Base-by-base conservation (phyloP, 2,329 filamentous ascomycete genomes). In the Sporothrix humicola region DNA sequence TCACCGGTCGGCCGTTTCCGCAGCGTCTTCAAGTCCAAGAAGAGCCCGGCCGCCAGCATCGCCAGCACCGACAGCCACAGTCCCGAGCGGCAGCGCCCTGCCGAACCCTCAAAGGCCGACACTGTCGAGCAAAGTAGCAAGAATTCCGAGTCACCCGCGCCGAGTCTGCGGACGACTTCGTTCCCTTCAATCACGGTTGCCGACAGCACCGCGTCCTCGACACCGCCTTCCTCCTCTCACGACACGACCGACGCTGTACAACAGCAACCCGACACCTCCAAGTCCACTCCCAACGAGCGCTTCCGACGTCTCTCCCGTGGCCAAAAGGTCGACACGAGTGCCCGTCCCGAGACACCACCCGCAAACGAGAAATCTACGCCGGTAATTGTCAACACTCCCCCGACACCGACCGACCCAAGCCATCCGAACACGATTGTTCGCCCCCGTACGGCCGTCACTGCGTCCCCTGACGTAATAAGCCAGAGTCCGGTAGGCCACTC, bases 1-100 rank as follows among this genome's bases (percentile, higher is more conserved):
- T 95, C 93, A 10, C 92, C 92, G 12, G 89, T 88, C 70, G 88
- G 90, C 78, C 93, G 90, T 79, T 84, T 95, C 75, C 92, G 88
- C 80, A 90, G 91, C 79, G 92, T 91, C 13, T 93, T 96, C 78
- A 88, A 84, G 74, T 84, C 86, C 61, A 90, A 87, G 78, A 89
- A 86, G 79, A 82, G 78, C 75, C 78, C 81, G 42, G 85, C 82
- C 73, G 79, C 73, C 7, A 76, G 73, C 58, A 65, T 69, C n/a
- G 54, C 71, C n/a, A 74, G 83, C 37, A 84, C 82, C 75, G 82
- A 83, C 73, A 87, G 84, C 76, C 84, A 84, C 46, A 82, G 79
- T 48, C 82, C 81, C 46, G 82, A 82, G 72, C 71, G 71, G 20
- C 68, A 37, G 26, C 66, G 13, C 13, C 44, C 59, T 54, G 31